Conservation (phyloP, 2,329 filamentous ascomycete genomes). For the Triangularia setosa region DNA sequence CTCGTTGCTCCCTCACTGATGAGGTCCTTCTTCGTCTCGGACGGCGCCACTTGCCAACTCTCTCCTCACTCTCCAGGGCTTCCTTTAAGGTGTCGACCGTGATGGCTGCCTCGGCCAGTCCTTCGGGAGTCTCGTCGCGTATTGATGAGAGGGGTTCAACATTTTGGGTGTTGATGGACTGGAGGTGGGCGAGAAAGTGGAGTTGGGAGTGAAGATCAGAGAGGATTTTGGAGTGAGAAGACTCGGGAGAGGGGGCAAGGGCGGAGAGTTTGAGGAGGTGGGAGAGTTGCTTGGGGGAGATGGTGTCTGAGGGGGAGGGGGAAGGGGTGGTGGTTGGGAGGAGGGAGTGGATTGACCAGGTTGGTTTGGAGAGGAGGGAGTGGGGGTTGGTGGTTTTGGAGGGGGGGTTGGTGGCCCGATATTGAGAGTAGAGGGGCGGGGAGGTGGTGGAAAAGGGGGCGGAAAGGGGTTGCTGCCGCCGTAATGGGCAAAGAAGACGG, state of each 20-base stretch:
- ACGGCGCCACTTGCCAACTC: constrained; percentile 52
- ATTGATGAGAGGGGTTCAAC: constrained; percentile 74
- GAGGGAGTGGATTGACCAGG: constrained; percentile 77
- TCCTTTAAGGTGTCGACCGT: constrained; percentile 51
- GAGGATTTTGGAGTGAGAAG: constrained; percentile 65
- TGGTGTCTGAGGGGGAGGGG: neutral
- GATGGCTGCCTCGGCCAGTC: constrained; percentile 54
- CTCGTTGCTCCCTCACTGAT: constrained; percentile 32
- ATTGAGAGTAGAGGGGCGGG: neutral
- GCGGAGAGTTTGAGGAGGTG: constrained; percentile 89
- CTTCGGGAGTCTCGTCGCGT: constrained; percentile 68
- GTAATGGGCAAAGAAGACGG: neutral
- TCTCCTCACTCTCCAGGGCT: constrained; percentile 57
- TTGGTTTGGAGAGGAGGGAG: constrained; percentile 3
- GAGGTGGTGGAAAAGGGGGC: neutral
- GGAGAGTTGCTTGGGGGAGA: constrained; percentile 52
- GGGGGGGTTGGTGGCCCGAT: neutral
- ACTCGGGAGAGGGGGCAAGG: constrained; percentile 65
- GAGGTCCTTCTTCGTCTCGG: constrained; percentile 33
- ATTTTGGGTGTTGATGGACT: constrained; percentile 68
- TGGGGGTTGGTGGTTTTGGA: neutral
- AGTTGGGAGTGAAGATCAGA: constrained; percentile 75
- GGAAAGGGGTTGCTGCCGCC: neutral
- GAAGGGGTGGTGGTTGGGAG: constrained; percentile 35
- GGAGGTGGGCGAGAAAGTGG: constrained; percentile 84